A percentile compares a stretch with the other conserved stretches of the same genome.
These are phyloP conservation scores for Metarhizium rileyi DNA, from an alignment of 2,329 filamentous ascomycete genomes.

Conservation along the genomic window DNA sequence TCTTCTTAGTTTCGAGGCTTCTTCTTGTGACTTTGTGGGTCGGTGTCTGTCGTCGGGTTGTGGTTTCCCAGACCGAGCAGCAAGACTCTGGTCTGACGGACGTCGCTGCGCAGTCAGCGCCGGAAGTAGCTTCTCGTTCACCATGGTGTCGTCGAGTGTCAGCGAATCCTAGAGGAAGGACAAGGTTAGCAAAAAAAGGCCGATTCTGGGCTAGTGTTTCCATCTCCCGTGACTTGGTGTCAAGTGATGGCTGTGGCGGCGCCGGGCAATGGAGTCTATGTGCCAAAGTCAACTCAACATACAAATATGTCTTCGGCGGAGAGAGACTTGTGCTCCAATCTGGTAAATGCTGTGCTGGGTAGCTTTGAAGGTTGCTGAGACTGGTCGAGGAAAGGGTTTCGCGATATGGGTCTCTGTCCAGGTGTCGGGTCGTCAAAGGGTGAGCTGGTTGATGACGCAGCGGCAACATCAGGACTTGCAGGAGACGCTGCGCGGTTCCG, in stretches of 20 bases:
- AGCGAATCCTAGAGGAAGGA: constrained; percentile 48
- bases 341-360: constrained; percentile 39
- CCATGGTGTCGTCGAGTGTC: constrained; percentile 51
- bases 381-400: constrained; percentile 67
- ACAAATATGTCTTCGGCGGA: constrained; percentile 67
- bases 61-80: constrained; percentile 29
- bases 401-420: constrained; percentile 50
- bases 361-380: constrained; percentile 30
- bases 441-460: constrained; percentile 35
- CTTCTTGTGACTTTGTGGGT: constrained; percentile 56
- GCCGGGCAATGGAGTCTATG: constrained; percentile 3
- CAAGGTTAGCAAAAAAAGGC: background rate
- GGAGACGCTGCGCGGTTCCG: constrained; percentile 63
- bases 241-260: constrained; percentile 9
- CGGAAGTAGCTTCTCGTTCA: constrained; percentile 22
- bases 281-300: constrained; percentile 32
- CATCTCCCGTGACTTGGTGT: background rate
- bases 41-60: constrained; percentile 39
- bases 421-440: constrained; percentile 48
- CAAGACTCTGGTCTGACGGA: constrained; percentile 18
- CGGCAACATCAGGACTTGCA: constrained; percentile 23
- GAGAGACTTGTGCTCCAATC: constrained; percentile 36
- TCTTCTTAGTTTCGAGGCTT: constrained; percentile 44
- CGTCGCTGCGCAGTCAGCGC: constrained; percentile 31
- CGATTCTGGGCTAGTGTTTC: background rate